These are phyloP conservation scores for Ganoderma leucocontextum DNA, from an alignment of 1,284 basidiomycete species.

Conservation along the genomic window DNA sequence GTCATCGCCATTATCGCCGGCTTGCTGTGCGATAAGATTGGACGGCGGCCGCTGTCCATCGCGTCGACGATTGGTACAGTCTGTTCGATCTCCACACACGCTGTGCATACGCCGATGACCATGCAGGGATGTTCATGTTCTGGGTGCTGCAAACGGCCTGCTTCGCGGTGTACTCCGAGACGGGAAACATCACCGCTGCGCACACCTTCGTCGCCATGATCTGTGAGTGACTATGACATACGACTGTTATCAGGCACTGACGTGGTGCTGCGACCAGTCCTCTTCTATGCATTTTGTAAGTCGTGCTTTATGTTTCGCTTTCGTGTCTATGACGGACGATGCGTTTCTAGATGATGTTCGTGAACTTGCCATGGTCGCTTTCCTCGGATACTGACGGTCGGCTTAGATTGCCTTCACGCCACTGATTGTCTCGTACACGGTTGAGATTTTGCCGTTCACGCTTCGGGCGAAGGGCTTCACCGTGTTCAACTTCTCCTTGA, in stretches of 20 bases:
- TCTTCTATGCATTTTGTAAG: conserved; percentile 55
- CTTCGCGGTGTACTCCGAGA: conserved; percentile 48
- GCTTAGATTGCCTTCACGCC: conserved; percentile 59
- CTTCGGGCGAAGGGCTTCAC: conserved; percentile 71
- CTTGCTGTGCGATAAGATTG: conserved; percentile 57
- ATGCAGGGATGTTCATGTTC: conserved; percentile 49
- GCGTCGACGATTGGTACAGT: conserved; percentile 51
- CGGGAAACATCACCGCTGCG: conserved; percentile 45
- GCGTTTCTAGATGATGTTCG: conserved; percentile 41
- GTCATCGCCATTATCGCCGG: conserved; percentile 56
- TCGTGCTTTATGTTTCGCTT: conserved; percentile 19
- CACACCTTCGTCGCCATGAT: conserved; percentile 60
- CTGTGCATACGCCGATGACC: neutral
- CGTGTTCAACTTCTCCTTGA: conserved; percentile 60
- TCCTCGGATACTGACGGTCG: neutral
- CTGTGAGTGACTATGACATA: conserved; percentile 40
- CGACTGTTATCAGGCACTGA: conserved; percentile 7
- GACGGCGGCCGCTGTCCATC: conserved; percentile 64
- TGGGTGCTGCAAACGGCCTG: conserved; percentile 54
- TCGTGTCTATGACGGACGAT: neutral
- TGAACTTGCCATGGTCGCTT: conserved; percentile 6
- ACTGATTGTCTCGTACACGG: conserved; percentile 63
- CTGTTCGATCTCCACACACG: neutral
- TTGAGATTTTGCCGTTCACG: conserved; percentile 65
- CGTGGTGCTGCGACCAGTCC: conserved; percentile 38